These are phyloP conservation scores for Crucihimalaya himalaica DNA, from an alignment of 345 rosid genomes.

Conservation along the genomic window DNA sequence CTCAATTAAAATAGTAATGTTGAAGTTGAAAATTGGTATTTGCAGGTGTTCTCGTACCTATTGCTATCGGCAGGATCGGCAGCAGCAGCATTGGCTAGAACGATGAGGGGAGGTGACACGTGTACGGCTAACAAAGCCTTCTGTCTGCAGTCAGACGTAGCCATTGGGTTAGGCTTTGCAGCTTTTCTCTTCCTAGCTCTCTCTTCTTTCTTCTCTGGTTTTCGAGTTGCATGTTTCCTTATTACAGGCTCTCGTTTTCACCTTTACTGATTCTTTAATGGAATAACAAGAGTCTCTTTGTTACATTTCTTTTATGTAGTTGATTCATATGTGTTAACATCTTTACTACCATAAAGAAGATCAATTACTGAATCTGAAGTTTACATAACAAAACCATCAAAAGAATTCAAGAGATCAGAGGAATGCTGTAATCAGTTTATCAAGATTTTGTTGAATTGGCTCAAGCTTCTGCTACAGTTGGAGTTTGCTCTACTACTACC, in stretches of 20 bases:
- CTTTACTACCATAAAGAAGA: neutral
- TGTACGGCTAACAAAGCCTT: conserved; percentile 56
- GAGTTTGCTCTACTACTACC: conserved; percentile 47
- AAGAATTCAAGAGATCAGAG: neutral
- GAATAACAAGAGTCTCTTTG: neutral
- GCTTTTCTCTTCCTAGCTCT: conserved; percentile 75
- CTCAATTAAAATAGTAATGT: conserved; percentile 6
- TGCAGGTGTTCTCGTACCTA: conserved; percentile 83
- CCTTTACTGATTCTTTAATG: conserved; percentile 38
- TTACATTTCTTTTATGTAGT: neutral
- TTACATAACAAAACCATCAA: neutral
- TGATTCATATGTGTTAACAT: neutral
- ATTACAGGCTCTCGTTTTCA: conserved; percentile 89
- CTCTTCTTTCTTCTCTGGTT: conserved; percentile 79
- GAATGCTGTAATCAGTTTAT: neutral
- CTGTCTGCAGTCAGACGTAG: conserved; percentile 75
- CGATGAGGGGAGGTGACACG: conserved; percentile 54
- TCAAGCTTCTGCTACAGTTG: conserved; percentile 52
- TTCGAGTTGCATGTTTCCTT: conserved; percentile 73
- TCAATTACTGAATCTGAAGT: neutral
- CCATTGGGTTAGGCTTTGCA: conserved; percentile 76
- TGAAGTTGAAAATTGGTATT: neutral
- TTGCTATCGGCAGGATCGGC: conserved; percentile 81
- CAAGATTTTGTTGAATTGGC: neutral
- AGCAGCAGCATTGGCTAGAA: conserved; percentile 68